Percentiles rank a stretch among this genome's conserved stretches.
These are phyloP conservation scores for Secale cereale DNA, from an alignment of 176 grass and related monocot genomes.

Conservation along the genomic window DNA sequence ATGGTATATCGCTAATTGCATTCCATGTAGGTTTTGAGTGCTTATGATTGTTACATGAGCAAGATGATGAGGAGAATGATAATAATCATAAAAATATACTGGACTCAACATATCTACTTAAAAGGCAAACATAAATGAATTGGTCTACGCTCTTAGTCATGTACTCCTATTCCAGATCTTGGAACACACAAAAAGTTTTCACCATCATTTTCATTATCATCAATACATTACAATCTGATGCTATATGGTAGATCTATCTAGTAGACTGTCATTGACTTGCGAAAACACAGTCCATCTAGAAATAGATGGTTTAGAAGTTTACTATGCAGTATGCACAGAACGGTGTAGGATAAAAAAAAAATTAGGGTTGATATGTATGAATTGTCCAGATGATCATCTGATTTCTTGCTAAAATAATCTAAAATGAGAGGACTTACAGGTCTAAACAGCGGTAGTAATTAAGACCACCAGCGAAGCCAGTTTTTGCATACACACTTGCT, in stretches of 20 bases:
- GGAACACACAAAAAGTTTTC: neutral
- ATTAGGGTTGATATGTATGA: neutral
- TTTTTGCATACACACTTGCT: constrained; percentile 50
- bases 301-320: neutral
- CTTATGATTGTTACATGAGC: neutral
- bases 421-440: constrained; percentile 29
- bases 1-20: neutral
- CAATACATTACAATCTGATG: neutral
- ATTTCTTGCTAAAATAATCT: neutral
- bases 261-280: neutral
- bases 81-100: neutral
- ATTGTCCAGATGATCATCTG: neutral
- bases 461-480: constrained; percentile 45
- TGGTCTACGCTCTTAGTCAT: neutral
- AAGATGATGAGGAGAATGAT: neutral
- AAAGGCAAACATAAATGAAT: neutral
- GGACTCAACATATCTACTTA: neutral
- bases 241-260: neutral
- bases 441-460: constrained; percentile 54
- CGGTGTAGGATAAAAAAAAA: neutral
- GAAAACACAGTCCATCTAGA: neutral
- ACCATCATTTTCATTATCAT: neutral
- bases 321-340: neutral
- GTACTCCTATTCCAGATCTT: neutral
- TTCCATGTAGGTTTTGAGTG: neutral